Percentiles rank a stretch among this genome's conserved stretches.
These are phyloP conservation scores for Ophiocordyceps australis DNA, from an alignment of 2,329 filamentous ascomycete genomes.

Conservation along the genomic window DNA sequence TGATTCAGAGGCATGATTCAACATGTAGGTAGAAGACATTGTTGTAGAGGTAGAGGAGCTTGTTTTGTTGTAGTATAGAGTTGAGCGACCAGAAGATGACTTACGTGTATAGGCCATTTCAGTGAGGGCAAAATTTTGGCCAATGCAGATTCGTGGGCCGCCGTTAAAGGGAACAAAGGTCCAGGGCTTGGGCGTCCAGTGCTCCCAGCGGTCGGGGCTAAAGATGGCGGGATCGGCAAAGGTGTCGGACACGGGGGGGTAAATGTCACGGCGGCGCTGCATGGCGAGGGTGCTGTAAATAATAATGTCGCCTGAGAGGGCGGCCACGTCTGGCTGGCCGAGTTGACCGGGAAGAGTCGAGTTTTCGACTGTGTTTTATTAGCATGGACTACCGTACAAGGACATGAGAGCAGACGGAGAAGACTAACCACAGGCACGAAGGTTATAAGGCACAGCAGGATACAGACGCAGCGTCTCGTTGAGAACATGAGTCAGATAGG, in stretches of 20 bases:
- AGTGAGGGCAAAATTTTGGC: constrained; percentile 66
- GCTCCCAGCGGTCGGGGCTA: constrained; percentile 48
- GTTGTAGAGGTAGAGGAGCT: too few species aligned
- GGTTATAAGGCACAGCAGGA: constrained; percentile 63
- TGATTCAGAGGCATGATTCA: too few species aligned
- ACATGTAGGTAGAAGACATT: too few species aligned
- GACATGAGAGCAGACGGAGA: background rate
- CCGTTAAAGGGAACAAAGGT: constrained; percentile 62
- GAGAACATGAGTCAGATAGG: constrained; percentile 55
- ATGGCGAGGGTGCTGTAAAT: constrained; percentile 51
- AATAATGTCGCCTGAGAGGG: constrained; percentile 48
- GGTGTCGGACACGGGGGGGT: constrained; percentile 28
- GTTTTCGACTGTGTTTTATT: constrained; percentile 40
- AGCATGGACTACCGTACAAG: background rate
- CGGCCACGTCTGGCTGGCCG: constrained; percentile 42
- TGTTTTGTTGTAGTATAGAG: too few species aligned
- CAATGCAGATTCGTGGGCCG: constrained; percentile 56
- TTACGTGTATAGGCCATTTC: constrained; percentile 32
- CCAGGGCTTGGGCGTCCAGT: constrained; percentile 47
- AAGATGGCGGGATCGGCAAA: constrained; percentile 31
- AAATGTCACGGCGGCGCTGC: constrained; percentile 51
- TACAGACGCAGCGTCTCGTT: constrained; percentile 66
- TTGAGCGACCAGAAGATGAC: background rate
- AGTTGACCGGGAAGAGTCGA: constrained; percentile 52
- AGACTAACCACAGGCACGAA: constrained; percentile 23